phyloP scores from a whole-genome alignment of 177 flowering plant genomes.

The Vitis hybrid region DNA sequence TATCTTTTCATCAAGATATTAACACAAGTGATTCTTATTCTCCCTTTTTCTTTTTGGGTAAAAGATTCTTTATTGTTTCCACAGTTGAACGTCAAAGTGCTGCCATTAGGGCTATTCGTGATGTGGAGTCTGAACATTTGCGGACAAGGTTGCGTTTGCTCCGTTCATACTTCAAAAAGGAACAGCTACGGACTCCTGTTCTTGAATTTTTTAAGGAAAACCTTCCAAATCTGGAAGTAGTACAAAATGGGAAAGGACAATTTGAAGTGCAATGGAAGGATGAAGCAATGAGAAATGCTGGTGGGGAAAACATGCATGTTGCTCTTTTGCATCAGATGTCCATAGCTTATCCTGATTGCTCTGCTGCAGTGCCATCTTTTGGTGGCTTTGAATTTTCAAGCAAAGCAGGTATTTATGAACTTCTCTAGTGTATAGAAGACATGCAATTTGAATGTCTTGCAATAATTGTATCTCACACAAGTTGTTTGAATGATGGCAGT shows the following conservation, averaged over 20 bases:
- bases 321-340: slow-evolving; percentile 54
- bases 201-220: slow-evolving; percentile 60
- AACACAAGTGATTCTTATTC: no score
- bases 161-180: slow-evolving; percentile 53
- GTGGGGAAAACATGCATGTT: slow-evolving; percentile 40
- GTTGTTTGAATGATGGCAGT: slow-evolving; percentile 33
- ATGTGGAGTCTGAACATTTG: slow-evolving; percentile 60
- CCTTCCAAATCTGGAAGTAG: slow-evolving; percentile 57
- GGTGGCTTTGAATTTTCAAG: slow-evolving; percentile 55
- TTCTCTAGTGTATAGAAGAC: slow-evolving; percentile 2
- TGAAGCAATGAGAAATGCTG: slow-evolving; percentile 26
- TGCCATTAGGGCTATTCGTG: slow-evolving; percentile 65
- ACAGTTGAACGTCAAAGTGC: slow-evolving; percentile 51
- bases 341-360: slow-evolving; percentile 39
- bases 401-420: slow-evolving; percentile 41
- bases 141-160: slow-evolving; percentile 59
- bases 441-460: background rate
- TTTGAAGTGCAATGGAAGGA: slow-evolving; percentile 60
- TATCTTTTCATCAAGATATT: no score
- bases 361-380: slow-evolving; percentile 33
- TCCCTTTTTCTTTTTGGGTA: no score
- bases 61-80: background rate
- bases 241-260: slow-evolving; percentile 34
- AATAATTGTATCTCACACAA: slow-evolving; percentile 7
- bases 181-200: slow-evolving; percentile 59